Percentiles rank a stretch among this genome's conserved stretches.
phyloP scores from a whole-genome alignment of 2,329 filamentous ascomycete genomes.

The Cryphonectria radicalis region DNA sequence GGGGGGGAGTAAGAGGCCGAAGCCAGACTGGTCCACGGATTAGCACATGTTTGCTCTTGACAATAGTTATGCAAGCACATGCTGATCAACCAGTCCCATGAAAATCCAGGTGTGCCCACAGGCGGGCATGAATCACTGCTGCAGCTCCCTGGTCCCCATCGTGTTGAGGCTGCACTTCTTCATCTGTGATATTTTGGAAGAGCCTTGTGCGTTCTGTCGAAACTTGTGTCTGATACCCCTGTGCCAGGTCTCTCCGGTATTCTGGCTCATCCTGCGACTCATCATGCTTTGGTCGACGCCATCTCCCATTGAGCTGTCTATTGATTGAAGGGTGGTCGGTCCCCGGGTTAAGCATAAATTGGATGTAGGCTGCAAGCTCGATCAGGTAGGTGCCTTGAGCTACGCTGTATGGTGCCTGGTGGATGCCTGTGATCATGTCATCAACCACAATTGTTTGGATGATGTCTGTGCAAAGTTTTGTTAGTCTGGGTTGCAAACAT shows the following conservation, averaged over 20 bases:
- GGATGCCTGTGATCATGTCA: conserved; percentile 2
- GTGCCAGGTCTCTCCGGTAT: not conserved
- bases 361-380: not conserved
- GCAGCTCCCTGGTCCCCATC: not conserved
- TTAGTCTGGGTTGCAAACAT: not conserved
- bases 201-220: not conserved
- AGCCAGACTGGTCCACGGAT: not conserved
- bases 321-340: not conserved
- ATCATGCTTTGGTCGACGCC: not conserved
- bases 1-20: not conserved
- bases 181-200: not conserved
- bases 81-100: not conserved
- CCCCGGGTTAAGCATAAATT: not conserved
- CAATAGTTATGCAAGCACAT: not conserved
- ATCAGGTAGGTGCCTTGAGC: not conserved
- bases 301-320: not conserved
- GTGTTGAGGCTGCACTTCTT: not conserved
- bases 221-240: not conserved
- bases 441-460: not conserved
- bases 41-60: not conserved
- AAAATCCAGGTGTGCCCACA: not conserved
- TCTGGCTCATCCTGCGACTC: not conserved
- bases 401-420: not conserved
- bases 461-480: not conserved
- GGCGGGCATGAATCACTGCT: not conserved